Percentiles rank a stretch among this genome's conserved stretches.
Conservation (phyloP, 2,329 filamentous ascomycete species). For the Aureobasidium sp. region DNA sequence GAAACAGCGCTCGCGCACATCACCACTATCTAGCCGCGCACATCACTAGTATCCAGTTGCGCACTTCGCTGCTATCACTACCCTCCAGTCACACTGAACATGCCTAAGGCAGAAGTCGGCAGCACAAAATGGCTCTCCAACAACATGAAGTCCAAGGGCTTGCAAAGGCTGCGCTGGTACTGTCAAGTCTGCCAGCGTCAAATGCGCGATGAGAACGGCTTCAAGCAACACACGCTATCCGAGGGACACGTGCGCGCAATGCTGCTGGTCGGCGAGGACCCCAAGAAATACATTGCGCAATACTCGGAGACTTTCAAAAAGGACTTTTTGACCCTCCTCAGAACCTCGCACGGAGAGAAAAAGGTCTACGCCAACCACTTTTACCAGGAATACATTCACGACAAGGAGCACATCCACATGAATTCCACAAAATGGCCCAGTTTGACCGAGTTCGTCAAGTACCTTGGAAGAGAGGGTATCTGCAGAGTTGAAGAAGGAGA, state of each 20-base stretch:
- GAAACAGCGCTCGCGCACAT: too few species aligned
- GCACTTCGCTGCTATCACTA: too few species aligned
- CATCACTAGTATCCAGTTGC: too few species aligned
- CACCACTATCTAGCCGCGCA: too few species aligned
- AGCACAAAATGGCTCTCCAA: slow-evolving; percentile 86
- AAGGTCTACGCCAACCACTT: slow-evolving; percentile 82
- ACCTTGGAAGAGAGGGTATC: slow-evolving; percentile 76
- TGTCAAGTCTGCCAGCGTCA: slow-evolving; percentile 71
- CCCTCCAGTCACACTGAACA: background rate
- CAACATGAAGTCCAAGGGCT: slow-evolving; percentile 73
- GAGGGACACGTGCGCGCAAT: slow-evolving; percentile 88
- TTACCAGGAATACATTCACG: slow-evolving; percentile 86
- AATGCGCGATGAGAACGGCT: slow-evolving; percentile 79
- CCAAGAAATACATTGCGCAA: slow-evolving; percentile 72
- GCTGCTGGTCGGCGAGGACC: slow-evolving; percentile 76
- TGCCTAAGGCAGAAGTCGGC: slow-evolving; percentile 71
- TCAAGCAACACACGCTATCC: slow-evolving; percentile 70
- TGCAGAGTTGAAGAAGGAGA: slow-evolving; percentile 84
- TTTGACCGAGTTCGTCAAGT: slow-evolving; percentile 82
- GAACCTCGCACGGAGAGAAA: slow-evolving; percentile 85
- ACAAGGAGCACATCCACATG: slow-evolving; percentile 87
- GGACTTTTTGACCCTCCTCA: slow-evolving; percentile 68
- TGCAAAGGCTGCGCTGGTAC: slow-evolving; percentile 82
- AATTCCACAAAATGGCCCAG: slow-evolving; percentile 85
- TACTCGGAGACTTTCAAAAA: slow-evolving; percentile 73